phyloP scores from a whole-genome alignment of 108 stramenopile species.

The Cyclotella cryptica region DNA sequence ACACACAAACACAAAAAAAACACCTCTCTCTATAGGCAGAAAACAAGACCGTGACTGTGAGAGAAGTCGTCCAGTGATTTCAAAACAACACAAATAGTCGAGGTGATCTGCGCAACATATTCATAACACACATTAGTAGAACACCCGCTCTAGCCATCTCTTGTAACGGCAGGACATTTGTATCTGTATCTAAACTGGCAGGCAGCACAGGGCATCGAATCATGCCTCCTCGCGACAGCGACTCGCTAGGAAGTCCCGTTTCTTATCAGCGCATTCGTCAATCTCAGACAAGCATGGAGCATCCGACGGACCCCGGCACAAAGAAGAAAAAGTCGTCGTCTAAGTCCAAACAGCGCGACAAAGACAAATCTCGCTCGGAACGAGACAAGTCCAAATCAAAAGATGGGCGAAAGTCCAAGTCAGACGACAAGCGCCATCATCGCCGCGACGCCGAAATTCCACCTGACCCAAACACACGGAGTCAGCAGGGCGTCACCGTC shows the following conservation, averaged over 20 bases:
- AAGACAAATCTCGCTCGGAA: too few species aligned
- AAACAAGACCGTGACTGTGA: too few species aligned
- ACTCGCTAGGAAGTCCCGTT: conserved; percentile 7
- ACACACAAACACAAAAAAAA: too few species aligned
- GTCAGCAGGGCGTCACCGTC: neutral
- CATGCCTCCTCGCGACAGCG: conserved; percentile 18
- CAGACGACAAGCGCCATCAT: neutral
- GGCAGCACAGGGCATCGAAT: neutral
- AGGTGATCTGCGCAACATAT: too few species aligned
- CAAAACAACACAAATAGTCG: too few species aligned
- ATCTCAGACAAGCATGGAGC: neutral
- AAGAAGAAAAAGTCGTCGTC: neutral
- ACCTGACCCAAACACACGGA: neutral
- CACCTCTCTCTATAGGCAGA: too few species aligned
- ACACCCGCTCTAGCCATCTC: too few species aligned
- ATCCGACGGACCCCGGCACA: neutral
- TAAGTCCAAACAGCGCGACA: neutral
- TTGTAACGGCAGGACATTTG: too few species aligned
- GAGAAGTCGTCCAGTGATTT: too few species aligned
- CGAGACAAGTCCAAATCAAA: neutral
- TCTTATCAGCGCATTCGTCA: neutral
- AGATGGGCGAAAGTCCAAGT: neutral
- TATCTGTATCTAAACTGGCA: too few species aligned
- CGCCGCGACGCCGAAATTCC: neutral
- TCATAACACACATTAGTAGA: too few species aligned